These are phyloP conservation scores for Capronia coronata DNA, from an alignment of 2,329 filamentous ascomycete species.

Conservation along the genomic window DNA sequence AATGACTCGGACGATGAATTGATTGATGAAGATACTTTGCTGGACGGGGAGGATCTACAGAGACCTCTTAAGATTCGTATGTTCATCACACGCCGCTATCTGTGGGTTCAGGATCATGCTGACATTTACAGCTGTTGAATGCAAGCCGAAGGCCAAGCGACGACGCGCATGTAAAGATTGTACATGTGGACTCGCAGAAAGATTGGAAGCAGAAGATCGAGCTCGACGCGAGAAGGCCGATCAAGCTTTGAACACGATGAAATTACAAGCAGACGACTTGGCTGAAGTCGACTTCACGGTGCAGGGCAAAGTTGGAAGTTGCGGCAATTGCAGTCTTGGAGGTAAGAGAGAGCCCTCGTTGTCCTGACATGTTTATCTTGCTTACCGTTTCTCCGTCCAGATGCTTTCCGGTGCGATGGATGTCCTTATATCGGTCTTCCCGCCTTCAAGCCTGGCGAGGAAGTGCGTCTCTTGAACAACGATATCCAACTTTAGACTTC, in stretches of 20 bases:
- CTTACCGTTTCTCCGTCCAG: slow-evolving; percentile 7
- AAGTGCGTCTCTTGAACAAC: slow-evolving; percentile 81
- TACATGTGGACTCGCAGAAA: slow-evolving; percentile 83
- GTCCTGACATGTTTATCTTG: not conserved
- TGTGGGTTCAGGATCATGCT: slow-evolving; percentile 18
- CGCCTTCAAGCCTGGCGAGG: slow-evolving; percentile 93
- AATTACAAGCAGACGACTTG: slow-evolving; percentile 69
- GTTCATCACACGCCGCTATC: slow-evolving; percentile 6
- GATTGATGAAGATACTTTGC: slow-evolving; percentile 82
- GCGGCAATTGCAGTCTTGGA: slow-evolving; percentile 86
- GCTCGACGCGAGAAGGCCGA: slow-evolving; percentile 61
- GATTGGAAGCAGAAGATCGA: slow-evolving; percentile 76
- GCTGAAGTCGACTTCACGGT: slow-evolving; percentile 94
- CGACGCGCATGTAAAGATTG: slow-evolving; percentile 96
- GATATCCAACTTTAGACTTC: slow-evolving; percentile 62
- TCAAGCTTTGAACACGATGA: slow-evolving; percentile 48
- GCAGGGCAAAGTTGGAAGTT: slow-evolving; percentile 92
- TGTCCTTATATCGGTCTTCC: slow-evolving; percentile 87
- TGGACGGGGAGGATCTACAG: slow-evolving; percentile 78
- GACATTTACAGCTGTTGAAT: slow-evolving; percentile 62
- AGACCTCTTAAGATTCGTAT: slow-evolving; percentile 53
- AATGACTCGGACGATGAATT: slow-evolving; percentile 68
- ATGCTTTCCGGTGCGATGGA: slow-evolving; percentile 49
- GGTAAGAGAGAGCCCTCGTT: slow-evolving; percentile 11
- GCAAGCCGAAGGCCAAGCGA: slow-evolving; percentile 78